Conservation (phyloP, 2,329 filamentous ascomycete species). For the Coniochaeta sp. region DNA sequence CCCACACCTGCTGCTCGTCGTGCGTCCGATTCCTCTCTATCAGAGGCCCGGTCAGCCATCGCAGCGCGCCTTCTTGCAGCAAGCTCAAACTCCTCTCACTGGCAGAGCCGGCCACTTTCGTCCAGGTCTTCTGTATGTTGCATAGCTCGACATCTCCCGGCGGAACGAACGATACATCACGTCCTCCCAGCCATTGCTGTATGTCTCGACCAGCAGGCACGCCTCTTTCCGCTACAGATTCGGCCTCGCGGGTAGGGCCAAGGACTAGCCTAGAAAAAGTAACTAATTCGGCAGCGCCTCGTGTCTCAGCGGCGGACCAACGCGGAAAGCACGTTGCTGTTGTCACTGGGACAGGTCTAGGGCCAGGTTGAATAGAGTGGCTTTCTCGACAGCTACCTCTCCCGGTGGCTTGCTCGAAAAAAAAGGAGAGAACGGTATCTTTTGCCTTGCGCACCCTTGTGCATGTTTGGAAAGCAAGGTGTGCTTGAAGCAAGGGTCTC, state of each 20-base stretch:
- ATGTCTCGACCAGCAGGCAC: neutral
- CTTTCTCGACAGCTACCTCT: neutral
- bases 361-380: neutral
- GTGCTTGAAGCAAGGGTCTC: neutral
- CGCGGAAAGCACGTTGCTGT: slow-evolving; percentile 1
- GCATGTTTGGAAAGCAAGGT: neutral
- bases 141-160: neutral
- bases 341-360: slow-evolving; percentile 1
- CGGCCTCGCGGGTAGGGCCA: neutral
- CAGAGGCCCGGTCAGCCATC: slow-evolving; percentile 19
- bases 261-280: neutral
- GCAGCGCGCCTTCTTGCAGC: slow-evolving; percentile 23
- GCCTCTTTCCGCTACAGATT: neutral
- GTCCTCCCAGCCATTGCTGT: neutral
- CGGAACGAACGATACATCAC: neutral
- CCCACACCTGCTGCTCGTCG: slow-evolving; percentile 14
- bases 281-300: neutral
- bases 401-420: neutral
- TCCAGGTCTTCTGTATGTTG: slow-evolving; percentile 3
- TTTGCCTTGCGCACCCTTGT: neutral
- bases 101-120: slow-evolving; percentile 8
- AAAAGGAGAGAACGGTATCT: neutral
- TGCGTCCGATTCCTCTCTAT: slow-evolving; percentile 20
- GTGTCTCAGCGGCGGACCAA: slow-evolving; percentile 5
- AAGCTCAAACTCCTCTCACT: slow-evolving; percentile 8